Evolutionary conservation across 495 filamentous ascomycete species (phyloP), one percentile per base, ranked within the genome.

Genomic region (Neurospora tetrasperma): DNA sequence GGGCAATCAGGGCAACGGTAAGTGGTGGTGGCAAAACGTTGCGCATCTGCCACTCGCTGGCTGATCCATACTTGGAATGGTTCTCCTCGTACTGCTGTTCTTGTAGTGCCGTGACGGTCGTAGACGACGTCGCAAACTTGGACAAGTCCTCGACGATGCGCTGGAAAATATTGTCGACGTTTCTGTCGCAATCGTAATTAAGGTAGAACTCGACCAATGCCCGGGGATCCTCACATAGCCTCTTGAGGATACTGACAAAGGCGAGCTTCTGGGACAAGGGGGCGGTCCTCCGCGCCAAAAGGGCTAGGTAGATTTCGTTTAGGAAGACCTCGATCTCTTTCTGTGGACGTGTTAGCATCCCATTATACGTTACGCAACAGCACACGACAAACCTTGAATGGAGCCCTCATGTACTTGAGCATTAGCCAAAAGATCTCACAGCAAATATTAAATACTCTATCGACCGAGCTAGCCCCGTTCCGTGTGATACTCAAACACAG

Each of bases 391-490:
- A 93, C 91, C 90, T 98, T 99, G 80, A 98, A 91, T 80, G 93
- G 91, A 0, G 95, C 91, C 74, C 96, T 88, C 89, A 98, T 93
- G 81, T 95, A 88, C 78, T 94, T 96, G 6, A 97, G 81, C 90
- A 98, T 97, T 73, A 98, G 81, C 94, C 94, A 98, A 80, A 99
- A 98, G 6, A 98, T 97, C 81, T 98, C 96, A 77, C 94, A 97
- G 82, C 92, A 93, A 42, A 97, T 93, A 77, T 98, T 95, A 81
- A 98, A 99, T 1, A 99, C 93, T 74, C 87, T 88, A 72, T 91
- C 91, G 39, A 97, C 93, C 4, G 94, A 93, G 81, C 94, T 98
- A 10, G 95, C 92, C 68, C 94, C 96, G 80, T 99, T 99, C 43
- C 96, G 89, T 42, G 93, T 97, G 71, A 98, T 88, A 79, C 93